Evolutionary conservation across 2,329 filamentous ascomycete genomes (phyloP).

Genomic region (Bipolaris sorokiniana): DNA sequence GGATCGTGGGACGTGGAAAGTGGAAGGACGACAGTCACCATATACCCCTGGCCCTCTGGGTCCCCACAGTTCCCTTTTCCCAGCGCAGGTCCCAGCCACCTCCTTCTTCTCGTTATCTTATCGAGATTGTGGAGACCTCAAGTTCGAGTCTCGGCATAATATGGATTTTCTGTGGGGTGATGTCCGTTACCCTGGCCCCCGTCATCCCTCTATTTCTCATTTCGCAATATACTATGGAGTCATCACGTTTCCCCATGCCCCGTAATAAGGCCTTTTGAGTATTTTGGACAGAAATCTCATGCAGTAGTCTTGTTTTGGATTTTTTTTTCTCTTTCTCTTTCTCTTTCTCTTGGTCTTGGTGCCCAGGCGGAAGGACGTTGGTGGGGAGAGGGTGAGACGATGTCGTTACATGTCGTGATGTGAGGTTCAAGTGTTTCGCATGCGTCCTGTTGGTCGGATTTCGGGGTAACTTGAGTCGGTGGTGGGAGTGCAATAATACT

Average conservation of each 20-base stretch:
- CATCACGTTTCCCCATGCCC: background rate
- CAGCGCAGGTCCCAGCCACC: background rate
- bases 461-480: background rate
- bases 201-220: constrained; percentile 1
- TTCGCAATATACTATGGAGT: background rate
- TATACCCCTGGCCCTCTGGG: no score
- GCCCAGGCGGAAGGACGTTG: background rate
- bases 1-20: constrained; percentile 15
- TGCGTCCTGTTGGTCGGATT: background rate
- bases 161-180: background rate
- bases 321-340: background rate
- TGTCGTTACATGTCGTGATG: background rate
- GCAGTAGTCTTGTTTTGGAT: background rate
- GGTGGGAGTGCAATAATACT: no score
- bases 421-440: background rate
- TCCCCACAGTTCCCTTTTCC: no score
- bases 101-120: background rate
- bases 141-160: background rate
- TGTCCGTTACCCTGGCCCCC: background rate
- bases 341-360: background rate
- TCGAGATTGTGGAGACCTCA: background rate
- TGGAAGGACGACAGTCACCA: constrained; percentile 33
- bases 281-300: background rate
- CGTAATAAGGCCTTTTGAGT: background rate
- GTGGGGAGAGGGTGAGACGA: background rate